Percentiles rank a stretch among this genome's conserved stretches.
These are phyloP conservation scores for Deinandra increscens DNA, from an alignment of 129 eudicot genomes.

Conservation along the genomic window DNA sequence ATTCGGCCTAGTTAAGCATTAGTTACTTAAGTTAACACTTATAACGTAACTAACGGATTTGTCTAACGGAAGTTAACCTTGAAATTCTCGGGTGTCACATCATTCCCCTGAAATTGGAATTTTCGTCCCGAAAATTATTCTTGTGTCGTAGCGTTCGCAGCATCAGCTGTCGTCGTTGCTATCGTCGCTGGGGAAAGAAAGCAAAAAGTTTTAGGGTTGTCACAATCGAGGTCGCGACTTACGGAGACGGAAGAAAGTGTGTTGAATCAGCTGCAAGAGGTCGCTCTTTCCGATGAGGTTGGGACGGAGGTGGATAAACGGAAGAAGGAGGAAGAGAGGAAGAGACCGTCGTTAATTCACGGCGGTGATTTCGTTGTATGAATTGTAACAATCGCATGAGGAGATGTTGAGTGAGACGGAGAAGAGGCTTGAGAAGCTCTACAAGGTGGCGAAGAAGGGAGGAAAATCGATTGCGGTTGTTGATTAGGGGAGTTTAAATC, in stretches of 20 bases:
- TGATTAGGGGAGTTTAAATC: slow-evolving; percentile 27
- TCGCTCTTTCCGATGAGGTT: slow-evolving; percentile 27
- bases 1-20: too few species aligned
- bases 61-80: too few species aligned
- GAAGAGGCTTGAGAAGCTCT: slow-evolving; percentile 72
- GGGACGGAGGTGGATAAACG: slow-evolving; percentile 27
- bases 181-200: too few species aligned
- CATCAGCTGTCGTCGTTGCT: too few species aligned
- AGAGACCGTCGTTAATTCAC: slow-evolving; percentile 46
- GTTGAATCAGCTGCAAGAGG: slow-evolving; percentile 41
- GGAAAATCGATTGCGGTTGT: slow-evolving; percentile 28
- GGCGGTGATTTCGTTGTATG: slow-evolving; percentile 65
- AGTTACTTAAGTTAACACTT: too few species aligned
- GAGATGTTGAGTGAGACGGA: slow-evolving; percentile 73
- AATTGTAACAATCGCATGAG: slow-evolving; percentile 73
- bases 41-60: too few species aligned
- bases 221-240: slow-evolving; percentile 39
- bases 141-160: too few species aligned
- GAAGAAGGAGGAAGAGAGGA: slow-evolving; percentile 40
- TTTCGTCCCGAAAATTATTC: too few species aligned
- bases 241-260: slow-evolving; percentile 44
- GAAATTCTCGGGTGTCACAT: too few species aligned
- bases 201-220: too few species aligned
- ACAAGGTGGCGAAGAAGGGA: slow-evolving; percentile 60
- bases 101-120: too few species aligned